Evolutionary conservation across 768 basidiomycete genomes (phyloP), one percentile per base, ranked within the genome.

Genomic region (Cystofilobasidium ferigula): DNA sequence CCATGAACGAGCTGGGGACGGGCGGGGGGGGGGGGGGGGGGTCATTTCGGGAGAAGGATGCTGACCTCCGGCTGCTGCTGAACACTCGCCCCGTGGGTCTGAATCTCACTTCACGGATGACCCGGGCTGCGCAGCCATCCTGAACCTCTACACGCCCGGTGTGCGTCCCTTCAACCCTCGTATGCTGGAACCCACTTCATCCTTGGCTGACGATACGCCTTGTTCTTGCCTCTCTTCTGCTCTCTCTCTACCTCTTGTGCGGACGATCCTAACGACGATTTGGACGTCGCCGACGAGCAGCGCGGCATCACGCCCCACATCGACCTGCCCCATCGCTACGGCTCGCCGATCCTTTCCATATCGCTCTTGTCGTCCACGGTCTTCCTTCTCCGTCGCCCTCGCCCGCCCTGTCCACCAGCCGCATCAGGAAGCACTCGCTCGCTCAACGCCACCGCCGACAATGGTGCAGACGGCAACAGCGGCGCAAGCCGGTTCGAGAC

Each of bases 81-180:
- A 8, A 16, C 32, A 45, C 38, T 45, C 34, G 4, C 32, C 26
- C 14, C 22, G 24, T 28, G 4, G n/a, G 24, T 20, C 10, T 24
- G 4, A 13, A 6, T 5, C 28, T n/a, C n/a, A n/a, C n/a, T n/a
- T n/a, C n/a, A n/a, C n/a, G n/a, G n/a, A n/a, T n/a, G n/a, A n/a
- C n/a, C n/a, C n/a, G n/a, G n/a, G n/a, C n/a, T n/a, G n/a, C n/a
- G n/a, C 38, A 68, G 88, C 84, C 0, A 98, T 97, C 63, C 70
- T 97, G 61, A 98, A 97, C 74, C 78, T 92, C 1, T 98, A 98
- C 74, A 78, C 78, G 26, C 89, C 91, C 0, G 93, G 93, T 9
- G 84, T 67, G 0, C 45, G 64, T 51, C 26, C 16, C 43, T n/a
- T 38, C 51, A 53, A n/a, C 22, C 13, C 22, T 13, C 10, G 9